These are phyloP conservation scores for Plasmodium falciparum DNA, from an alignment of 169 alveolate genomes.

Conservation along the genomic window DNA sequence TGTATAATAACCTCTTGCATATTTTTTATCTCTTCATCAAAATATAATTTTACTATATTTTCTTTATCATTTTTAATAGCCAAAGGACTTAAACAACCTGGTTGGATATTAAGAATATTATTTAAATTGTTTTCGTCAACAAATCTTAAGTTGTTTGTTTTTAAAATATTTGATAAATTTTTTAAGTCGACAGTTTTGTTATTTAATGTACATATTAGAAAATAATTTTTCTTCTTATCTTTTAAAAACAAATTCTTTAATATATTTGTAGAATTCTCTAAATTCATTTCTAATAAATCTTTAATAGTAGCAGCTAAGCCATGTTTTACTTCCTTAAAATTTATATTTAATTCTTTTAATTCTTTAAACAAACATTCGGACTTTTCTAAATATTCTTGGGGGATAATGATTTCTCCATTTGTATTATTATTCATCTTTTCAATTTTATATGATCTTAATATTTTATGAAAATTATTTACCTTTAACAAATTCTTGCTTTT, in stretches of 20 bases:
- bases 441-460: not conserved
- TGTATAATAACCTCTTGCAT: conserved; percentile 77
- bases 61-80: conserved; percentile 85
- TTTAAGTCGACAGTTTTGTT: conserved; percentile 81
- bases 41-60: conserved; percentile 26
- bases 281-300: conserved; percentile 72
- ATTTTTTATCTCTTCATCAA: conserved; percentile 72
- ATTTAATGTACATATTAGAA: conserved; percentile 75
- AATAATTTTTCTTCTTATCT: conserved; percentile 79
- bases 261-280: conserved; percentile 39
- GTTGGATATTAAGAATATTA: conserved; percentile 78
- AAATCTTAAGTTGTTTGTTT: conserved; percentile 84
- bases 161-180: conserved; percentile 78
- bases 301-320: conserved; percentile 56
- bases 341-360: conserved; percentile 48
- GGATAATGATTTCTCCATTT: conserved; percentile 25
- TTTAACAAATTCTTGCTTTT: not conserved
- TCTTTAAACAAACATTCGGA: conserved; percentile 41
- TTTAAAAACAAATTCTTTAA: conserved; percentile 79
- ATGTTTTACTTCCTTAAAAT: conserved; percentile 75
- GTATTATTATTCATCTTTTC: conserved; percentile 17
- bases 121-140: conserved; percentile 85
- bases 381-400: conserved; percentile 37
- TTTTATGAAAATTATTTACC: not conserved
- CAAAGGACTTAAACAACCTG: conserved; percentile 87